Conservation (phyloP, 805 yeast species). For the Phaffomyces thermotolerans region DNA sequence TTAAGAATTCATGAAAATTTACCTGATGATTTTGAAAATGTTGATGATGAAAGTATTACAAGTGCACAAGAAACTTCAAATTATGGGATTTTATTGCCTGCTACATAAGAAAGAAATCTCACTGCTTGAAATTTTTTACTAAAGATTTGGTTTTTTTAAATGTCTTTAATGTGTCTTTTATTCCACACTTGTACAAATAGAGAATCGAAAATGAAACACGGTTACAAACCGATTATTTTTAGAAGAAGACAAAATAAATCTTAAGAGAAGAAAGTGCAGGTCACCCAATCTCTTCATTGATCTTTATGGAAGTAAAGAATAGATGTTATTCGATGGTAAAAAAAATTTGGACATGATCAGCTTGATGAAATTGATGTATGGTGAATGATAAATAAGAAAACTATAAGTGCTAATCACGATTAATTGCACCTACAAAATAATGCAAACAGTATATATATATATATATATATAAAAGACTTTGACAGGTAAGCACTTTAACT, state of each 20-base stretch:
- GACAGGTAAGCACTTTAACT: too few species aligned
- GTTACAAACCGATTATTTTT: slow-evolving; percentile 64
- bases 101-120: neutral
- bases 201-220: slow-evolving; percentile 43
- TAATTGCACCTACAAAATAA: too few species aligned
- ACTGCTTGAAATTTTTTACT: too few species aligned
- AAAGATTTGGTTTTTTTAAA: too few species aligned
- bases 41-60: neutral
- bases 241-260: slow-evolving; percentile 59
- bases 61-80: neutral
- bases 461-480: too few species aligned
- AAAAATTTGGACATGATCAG: slow-evolving; percentile 30
- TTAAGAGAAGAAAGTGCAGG: slow-evolving; percentile 41
- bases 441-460: too few species aligned
- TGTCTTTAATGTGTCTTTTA: neutral
- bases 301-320: slow-evolving; percentile 26
- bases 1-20: slow-evolving; percentile 8
- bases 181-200: too few species aligned
- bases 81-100: neutral
- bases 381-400: too few species aligned
- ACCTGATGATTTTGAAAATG: neutral
- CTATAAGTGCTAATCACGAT: too few species aligned
- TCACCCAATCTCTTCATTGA: slow-evolving; percentile 21
- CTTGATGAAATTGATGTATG: too few species aligned
- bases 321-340: slow-evolving; percentile 56